These are phyloP conservation scores for Scheffersomyces cryptocercus DNA, from an alignment of 1,139 yeast species.

Conservation along the genomic window DNA sequence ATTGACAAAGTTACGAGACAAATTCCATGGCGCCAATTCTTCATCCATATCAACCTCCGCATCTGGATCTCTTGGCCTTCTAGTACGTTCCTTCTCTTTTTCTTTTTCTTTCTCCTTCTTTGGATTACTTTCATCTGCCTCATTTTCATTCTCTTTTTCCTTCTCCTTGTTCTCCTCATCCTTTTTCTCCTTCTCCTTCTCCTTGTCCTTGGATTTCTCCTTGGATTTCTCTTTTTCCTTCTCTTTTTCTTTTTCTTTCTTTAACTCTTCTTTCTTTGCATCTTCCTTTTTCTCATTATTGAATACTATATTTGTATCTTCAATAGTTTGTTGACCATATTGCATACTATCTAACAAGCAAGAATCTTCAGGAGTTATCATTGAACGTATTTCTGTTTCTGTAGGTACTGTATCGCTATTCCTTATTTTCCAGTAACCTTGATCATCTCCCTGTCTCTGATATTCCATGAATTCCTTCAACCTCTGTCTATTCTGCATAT, in stretches of 20 bases:
- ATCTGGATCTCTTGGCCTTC: conserved; percentile 24
- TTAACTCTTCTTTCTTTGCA: conserved; percentile 18
- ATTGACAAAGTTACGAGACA: conserved; percentile 83
- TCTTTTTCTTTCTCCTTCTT: conserved; percentile 32
- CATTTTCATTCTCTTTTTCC: conserved; percentile 22
- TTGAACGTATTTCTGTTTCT: conserved; percentile 76
- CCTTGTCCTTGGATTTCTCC: conserved; percentile 10
- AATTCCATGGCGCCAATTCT: conserved; percentile 92
- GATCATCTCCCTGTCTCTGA: conserved; percentile 92
- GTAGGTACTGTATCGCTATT: conserved; percentile 65
- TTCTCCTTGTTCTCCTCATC: conserved; percentile 27
- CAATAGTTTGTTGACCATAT: conserved; percentile 81
- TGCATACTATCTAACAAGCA: conserved; percentile 90
- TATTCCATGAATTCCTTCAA: conserved; percentile 98
- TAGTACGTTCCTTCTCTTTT: conserved; percentile 21
- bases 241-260: conserved; percentile 19
- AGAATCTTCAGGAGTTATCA: conserved; percentile 92
- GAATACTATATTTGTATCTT: conserved; percentile 63
- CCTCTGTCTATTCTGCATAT: conserved; percentile 95
- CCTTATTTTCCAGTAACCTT: conserved; percentile 93
- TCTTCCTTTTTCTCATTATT: conserved; percentile 32
- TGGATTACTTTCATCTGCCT: neutral
- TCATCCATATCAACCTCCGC: conserved; percentile 65
- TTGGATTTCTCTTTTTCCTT: conserved; percentile 6
- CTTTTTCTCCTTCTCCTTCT: conserved; percentile 36